Percentiles rank a stretch among this genome's conserved stretches.
Evolutionary conservation across 1,139 yeast genomes (phyloP).

Genomic region (Pichia cactophila): DNA sequence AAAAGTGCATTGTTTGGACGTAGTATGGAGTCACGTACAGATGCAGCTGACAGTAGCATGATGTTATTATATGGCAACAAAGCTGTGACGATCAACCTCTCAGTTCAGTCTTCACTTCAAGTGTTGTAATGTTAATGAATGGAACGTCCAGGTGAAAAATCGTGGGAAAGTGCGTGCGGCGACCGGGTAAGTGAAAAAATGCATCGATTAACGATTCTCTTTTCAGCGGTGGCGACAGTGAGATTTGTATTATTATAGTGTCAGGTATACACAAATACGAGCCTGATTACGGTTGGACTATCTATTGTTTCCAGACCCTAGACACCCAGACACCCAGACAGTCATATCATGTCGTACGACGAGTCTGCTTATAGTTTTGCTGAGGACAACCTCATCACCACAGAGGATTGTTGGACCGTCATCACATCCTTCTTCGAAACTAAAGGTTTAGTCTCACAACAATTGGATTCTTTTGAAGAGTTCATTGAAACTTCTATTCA

Average conservation of each 20-base stretch:
- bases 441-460: conserved; percentile 96
- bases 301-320: background rate
- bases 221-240: background rate
- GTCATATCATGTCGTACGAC: conserved; percentile 5
- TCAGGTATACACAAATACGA: background rate
- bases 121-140: background rate
- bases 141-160: background rate
- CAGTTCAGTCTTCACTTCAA: background rate
- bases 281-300: background rate
- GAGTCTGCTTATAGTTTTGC: conserved; percentile 10
- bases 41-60: background rate
- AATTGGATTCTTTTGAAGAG: conserved; percentile 95
- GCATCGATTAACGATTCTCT: background rate
- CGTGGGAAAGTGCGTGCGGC: background rate
- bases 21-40: conserved; percentile 1
- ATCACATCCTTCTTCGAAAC: conserved; percentile 93
- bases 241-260: background rate
- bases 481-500: conserved; percentile 95
- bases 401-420: conserved; percentile 99
- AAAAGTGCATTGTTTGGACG: background rate
- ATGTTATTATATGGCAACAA: background rate
- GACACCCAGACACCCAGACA: background rate
- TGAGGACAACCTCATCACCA: conserved; percentile 48
- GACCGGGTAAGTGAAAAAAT: background rate
- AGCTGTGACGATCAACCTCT: too few relatives aligned